Evolutionary conservation across 805 yeast species (phyloP), one percentile per base, ranked within the genome.

Genomic region (Saccharomyces kudriavzevii): DNA sequence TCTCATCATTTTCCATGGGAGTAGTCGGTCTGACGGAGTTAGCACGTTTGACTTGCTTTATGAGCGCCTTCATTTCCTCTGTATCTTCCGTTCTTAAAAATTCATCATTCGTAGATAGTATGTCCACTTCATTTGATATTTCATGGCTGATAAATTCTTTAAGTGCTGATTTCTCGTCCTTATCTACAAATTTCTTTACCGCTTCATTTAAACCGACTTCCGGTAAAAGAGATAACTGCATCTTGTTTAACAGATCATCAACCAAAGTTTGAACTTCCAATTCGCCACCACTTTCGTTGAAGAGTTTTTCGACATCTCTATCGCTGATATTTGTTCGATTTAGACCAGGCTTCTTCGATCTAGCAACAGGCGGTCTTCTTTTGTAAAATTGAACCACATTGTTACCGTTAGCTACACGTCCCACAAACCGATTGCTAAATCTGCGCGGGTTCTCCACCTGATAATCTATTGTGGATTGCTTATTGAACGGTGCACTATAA

Each of bases 401-500:
- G 62, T 88, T 85, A n/a, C 84, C 82, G 67, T 94, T 94, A 3
- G 98, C 99, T 1, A 92, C 94, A 56, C 76, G 77, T 0, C 96
- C 97, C 5, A 87, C 96, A 74, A 92, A 94, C 62, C 89, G 74
- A 63, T 91, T 89, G 14, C 97, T 89, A 58, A 94, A 89, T 57
- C 97, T 73, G 51, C 95, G 75, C 0, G 96, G 87, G 63, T 91
- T 92, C 63, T 91, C 98, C 17, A 94, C 89, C 60, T 90, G 96
- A 63, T 80, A 92, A 4, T 91, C 96, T 4, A 69, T 55, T 27
- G 50, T 55, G 1, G 62, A 56, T 17, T 57, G 56, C 2, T 52
- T 55, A 47, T 55, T 58, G 10, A 46, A 50, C 3, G 65, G 64
- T 1, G 95, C 96, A 24, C 88, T 76, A 61, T 92, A 92, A 60